Evolutionary conservation across 2,329 filamentous ascomycete species (phyloP), one percentile per base, ranked within the genome.

Genomic region (Verticillium tricorpus): DNA sequence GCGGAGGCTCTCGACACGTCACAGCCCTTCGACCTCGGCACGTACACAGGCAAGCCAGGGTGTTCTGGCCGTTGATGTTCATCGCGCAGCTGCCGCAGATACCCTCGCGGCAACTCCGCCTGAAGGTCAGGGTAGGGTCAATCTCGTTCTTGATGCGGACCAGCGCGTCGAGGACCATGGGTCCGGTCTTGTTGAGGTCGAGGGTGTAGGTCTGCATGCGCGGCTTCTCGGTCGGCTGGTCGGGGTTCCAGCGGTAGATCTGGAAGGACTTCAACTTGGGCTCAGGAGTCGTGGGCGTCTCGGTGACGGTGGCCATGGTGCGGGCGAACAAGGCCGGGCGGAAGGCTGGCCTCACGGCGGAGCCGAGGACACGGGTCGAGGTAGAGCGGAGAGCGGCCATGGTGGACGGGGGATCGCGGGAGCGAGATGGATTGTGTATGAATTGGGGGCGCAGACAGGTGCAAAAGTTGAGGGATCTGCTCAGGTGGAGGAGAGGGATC

Each of bases 21-120:
- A 28, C 28, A 28, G 5, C 14, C 34, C 34, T 50, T 12, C 8
- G 17, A 50, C 45, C 45, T 50, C 45, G 45, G 45, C 45, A 50
- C 90, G 70, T 91, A 97, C 95, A 99, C 75, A 99, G 82, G 80
- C 95, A 99, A 69, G 95, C 95, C 72, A 99, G 81, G 62, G 95
- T 99, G 83, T 99, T 99, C 73, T 96, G 91, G 77, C 95, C 95
- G 77, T 98, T 96, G 77, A 99, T 98, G 85, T 99, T 99, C 95
- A 99, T 99, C 69, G 95, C 95, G 77, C 95, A 99, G 78, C 92
- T 96, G 69, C 95, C 95, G 76, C 95, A 99, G 73, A 99, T 99
- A 70, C 95, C 95, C 85, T 99, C 95, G 80, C 95, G 86, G 82
- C 95, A 99, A 78, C 91, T 96, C 77, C 95, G 82, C 75, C 95